Conservation (phyloP, 768 basidiomycete species). For the Russula virescens region DNA sequence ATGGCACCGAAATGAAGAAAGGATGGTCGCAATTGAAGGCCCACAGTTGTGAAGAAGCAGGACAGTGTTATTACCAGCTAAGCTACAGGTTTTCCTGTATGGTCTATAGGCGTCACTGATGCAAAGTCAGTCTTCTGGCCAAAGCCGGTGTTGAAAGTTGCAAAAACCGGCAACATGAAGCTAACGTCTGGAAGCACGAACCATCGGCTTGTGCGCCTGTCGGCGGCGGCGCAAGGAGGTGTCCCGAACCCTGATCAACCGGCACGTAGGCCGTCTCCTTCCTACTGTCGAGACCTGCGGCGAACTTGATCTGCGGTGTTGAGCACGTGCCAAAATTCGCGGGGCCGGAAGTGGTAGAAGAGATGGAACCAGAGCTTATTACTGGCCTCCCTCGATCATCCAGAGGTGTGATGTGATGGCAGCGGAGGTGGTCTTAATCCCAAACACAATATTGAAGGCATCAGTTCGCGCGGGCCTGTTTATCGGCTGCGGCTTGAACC, state of each 20-base stretch:
- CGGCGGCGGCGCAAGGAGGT: conserved; percentile 20
- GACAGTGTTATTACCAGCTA: conserved; percentile 26
- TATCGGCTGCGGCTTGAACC: conserved; percentile 31
- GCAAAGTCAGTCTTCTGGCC: conserved; percentile 50
- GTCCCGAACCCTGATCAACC: conserved; percentile 31
- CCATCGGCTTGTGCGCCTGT: conserved; percentile 50
- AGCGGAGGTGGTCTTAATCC: conserved; percentile 37
- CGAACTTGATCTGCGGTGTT: conserved; percentile 51
- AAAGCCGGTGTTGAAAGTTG: conserved; percentile 52
- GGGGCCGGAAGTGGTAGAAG: conserved; percentile 17
- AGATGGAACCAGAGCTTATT: no score
- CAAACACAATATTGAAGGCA: conserved; percentile 53
- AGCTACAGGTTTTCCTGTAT: conserved; percentile 39
- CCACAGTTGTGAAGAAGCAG: not conserved
- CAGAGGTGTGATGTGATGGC: conserved; percentile 29
- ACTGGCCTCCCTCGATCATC: conserved; percentile 41
- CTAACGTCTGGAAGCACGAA: not conserved
- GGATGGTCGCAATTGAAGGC: not conserved
- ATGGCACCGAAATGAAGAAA: no score
- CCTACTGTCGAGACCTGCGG: conserved; percentile 45
- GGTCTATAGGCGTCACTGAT: conserved; percentile 37
- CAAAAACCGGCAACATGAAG: not conserved
- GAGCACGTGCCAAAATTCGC: conserved; percentile 52
- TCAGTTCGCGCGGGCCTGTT: conserved; percentile 17
- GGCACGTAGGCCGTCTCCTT: conserved; percentile 54